phyloP scores from a whole-genome alignment of 2,329 filamentous ascomycete genomes.

The Talaromyces sp. region DNA sequence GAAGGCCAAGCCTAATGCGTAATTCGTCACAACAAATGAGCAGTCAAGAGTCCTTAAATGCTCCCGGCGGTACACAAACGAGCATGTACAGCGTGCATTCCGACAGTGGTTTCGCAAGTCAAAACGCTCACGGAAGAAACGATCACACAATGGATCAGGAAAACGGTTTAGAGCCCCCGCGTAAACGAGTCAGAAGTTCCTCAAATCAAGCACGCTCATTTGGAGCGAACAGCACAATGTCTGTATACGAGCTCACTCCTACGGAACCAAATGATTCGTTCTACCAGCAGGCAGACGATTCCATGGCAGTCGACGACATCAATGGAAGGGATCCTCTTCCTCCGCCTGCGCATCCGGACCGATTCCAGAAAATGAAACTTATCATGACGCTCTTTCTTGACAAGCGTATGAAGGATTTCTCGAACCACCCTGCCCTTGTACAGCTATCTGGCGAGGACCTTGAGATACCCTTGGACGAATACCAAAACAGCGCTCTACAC shows the following conservation, averaged over 20 bases:
- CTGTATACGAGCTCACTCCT: conserved; percentile 42
- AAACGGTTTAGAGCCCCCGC: conserved; percentile 69
- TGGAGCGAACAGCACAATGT: conserved; percentile 32
- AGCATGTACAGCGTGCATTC: conserved; percentile 67
- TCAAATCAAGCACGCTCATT: conserved; percentile 50
- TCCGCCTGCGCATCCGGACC: conserved; percentile 57
- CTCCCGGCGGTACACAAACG: conserved; percentile 74
- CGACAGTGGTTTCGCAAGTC: conserved; percentile 66
- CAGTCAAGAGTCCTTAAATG: conserved; percentile 63
- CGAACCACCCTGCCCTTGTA: conserved; percentile 72
- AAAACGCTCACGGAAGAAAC: conserved; percentile 49
- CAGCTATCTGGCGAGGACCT: conserved; percentile 75
- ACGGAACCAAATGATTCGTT: conserved; percentile 49
- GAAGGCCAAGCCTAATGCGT: conserved; percentile 66
- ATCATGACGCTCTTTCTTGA: conserved; percentile 82
- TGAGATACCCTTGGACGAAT: conserved; percentile 87
- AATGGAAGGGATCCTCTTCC: conserved; percentile 45
- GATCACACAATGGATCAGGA: conserved; percentile 51
- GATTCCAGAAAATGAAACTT: conserved; percentile 75
- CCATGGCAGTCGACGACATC: conserved; percentile 29
- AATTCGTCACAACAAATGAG: conserved; percentile 56
- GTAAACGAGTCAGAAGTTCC: conserved; percentile 66
- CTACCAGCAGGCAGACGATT: conserved; percentile 41
- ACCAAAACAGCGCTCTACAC: conserved; percentile 81
- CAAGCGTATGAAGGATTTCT: conserved; percentile 64